These are phyloP conservation scores for Ambispora gerdemannii DNA, from an alignment of 192 early-diverging fungal genomes.

Conservation along the genomic window DNA sequence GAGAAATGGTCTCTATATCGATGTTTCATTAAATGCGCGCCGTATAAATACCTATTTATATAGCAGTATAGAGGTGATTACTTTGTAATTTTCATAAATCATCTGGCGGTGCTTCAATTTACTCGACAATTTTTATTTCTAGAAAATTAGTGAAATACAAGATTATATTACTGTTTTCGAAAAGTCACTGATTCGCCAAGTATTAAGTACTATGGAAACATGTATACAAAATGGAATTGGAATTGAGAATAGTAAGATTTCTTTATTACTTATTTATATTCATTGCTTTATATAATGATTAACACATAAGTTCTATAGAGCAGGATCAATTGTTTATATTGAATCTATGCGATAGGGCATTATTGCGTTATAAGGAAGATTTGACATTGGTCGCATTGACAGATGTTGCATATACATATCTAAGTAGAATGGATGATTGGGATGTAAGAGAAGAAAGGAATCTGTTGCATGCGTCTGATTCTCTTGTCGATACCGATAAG, in stretches of 20 bases:
- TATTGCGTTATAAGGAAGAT: not conserved
- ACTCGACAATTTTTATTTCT: too few species aligned
- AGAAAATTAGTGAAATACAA: too few species aligned
- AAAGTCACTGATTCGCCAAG: too few species aligned
- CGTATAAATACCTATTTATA: not conserved
- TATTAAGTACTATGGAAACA: too few species aligned
- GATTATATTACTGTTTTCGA: too few species aligned
- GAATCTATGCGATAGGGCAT: not conserved
- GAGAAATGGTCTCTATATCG: not conserved
- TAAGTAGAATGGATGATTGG: not conserved
- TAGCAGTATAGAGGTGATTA: not conserved
- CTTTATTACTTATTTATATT: too few species aligned
- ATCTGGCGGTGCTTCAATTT: not conserved
- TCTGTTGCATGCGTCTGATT: not conserved
- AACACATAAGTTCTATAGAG: not conserved
- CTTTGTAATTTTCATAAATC: not conserved
- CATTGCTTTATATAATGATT: too few species aligned
- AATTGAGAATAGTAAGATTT: too few species aligned
- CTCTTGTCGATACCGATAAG: not conserved
- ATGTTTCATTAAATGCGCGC: not conserved
- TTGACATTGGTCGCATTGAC: not conserved
- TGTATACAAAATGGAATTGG: too few species aligned
- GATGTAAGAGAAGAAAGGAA: not conserved
- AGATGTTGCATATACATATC: not conserved
- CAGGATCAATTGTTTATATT: not conserved